A percentile compares a stretch with the other conserved stretches of the same genome.
phyloP scores from a whole-genome alignment of 225 moss, liverwort and hornwort species.

The Bryum argenteum region DNA sequence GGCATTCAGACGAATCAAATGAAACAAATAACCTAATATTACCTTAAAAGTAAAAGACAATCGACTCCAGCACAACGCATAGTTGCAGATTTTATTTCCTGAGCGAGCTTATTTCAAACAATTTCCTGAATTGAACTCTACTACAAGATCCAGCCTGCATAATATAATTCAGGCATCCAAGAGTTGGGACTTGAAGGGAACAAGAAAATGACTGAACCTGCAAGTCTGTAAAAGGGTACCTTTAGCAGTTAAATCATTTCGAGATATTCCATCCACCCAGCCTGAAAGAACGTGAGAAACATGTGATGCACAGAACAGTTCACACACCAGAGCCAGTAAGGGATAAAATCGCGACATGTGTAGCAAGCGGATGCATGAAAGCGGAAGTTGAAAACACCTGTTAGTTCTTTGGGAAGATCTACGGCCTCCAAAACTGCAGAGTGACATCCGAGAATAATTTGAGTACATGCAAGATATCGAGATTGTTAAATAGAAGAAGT shows the following conservation, averaged over 20 bases:
- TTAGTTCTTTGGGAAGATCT: slow-evolving; percentile 49
- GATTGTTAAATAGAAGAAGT: neutral
- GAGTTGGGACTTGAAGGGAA: neutral
- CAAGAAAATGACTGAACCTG: neutral
- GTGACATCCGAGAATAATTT: neutral
- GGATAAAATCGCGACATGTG: neutral
- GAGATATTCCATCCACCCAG: slow-evolving; percentile 26
- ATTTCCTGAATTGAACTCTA: neutral
- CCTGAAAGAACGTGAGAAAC: neutral
- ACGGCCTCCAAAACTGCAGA: slow-evolving; percentile 74
- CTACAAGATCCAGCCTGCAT: neutral
- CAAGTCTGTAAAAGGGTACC: slow-evolving; percentile 20
- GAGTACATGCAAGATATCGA: neutral
- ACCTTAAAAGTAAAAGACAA: neutral
- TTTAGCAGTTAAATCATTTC: slow-evolving; percentile 32
- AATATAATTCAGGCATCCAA: neutral
- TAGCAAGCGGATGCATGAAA: neutral
- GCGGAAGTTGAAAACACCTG: slow-evolving; percentile 35
- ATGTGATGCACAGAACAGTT: neutral
- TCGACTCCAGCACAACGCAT: neutral
- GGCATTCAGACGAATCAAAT: neutral
- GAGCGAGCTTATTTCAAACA: neutral
- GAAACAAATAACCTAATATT: neutral
- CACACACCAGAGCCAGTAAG: neutral
- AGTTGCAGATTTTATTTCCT: neutral